Conservation (phyloP, 2,329 filamentous ascomycete species). For the Pestalotiopsis sp. region DNA sequence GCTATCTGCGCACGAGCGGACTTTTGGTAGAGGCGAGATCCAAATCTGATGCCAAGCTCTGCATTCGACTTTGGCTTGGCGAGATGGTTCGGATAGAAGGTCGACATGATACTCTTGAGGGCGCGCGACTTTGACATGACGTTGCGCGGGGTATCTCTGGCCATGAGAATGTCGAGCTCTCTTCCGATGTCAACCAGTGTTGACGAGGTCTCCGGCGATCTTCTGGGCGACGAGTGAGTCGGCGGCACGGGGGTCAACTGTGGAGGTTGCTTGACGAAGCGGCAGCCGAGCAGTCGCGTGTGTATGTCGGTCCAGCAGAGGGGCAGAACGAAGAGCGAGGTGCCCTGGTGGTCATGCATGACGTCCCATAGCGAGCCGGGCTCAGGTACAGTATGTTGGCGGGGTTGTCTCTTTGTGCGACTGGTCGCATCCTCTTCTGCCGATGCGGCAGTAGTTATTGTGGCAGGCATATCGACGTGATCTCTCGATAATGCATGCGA, state of each 20-base stretch:
- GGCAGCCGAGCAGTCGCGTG: conserved; percentile 45
- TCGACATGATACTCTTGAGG: conserved; percentile 45
- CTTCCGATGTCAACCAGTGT: conserved; percentile 44
- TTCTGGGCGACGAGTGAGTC: conserved; percentile 35
- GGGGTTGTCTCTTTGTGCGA: conserved; percentile 26
- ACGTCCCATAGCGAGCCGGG: conserved; percentile 54
- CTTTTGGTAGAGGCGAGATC: conserved; percentile 43
- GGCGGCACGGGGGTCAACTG: conserved; percentile 43
- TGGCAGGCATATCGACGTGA: conserved; percentile 7
- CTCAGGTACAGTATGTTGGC: conserved; percentile 40
- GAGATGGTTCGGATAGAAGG: conserved; percentile 41
- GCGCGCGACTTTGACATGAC: conserved; percentile 38
- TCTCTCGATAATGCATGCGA: not conserved
- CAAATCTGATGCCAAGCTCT: conserved; percentile 54
- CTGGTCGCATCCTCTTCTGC: conserved; percentile 13
- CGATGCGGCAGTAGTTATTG: conserved; percentile 10
- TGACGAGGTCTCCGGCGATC: conserved; percentile 39
- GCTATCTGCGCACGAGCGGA: conserved; percentile 50
- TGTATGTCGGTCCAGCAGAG: conserved; percentile 60
- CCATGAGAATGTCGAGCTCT: conserved; percentile 45
- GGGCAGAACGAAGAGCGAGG: conserved; percentile 52
- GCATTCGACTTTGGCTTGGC: conserved; percentile 32
- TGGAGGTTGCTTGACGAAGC: conserved; percentile 44
- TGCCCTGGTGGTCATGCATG: conserved; percentile 49
- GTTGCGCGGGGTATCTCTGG: conserved; percentile 32